phyloP scores from a whole-genome alignment of 495 filamentous ascomycete genomes.

The Coniosporium apollinis region DNA sequence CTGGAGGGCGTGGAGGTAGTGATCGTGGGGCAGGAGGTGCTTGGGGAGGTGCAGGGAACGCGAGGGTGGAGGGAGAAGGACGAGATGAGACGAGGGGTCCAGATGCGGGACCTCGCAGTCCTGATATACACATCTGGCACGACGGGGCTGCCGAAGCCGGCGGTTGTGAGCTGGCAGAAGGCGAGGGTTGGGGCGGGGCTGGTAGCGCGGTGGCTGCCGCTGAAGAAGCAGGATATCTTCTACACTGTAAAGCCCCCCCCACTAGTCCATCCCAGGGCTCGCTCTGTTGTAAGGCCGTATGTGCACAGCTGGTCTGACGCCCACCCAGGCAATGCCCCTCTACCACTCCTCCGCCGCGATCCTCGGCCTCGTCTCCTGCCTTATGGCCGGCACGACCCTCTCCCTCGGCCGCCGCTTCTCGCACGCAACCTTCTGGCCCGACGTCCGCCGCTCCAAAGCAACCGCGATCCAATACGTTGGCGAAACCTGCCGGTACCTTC shows the following conservation, averaged over 20 bases:
- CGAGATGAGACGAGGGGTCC: conserved; percentile 33
- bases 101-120: conserved; percentile 42
- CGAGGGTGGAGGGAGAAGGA: conserved; percentile 48
- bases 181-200: conserved; percentile 35
- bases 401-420: conserved; percentile 70
- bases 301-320: conserved; percentile 7
- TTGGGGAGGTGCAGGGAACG: conserved; percentile 35
- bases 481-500: conserved; percentile 82
- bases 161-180: conserved; percentile 70
- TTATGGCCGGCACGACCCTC: conserved; percentile 47
- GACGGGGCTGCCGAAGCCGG: conserved; percentile 82
- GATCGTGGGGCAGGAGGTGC: conserved; percentile 4
- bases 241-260: conserved; percentile 49
- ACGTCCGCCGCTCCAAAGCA: conserved; percentile 52
- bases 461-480: conserved; percentile 91
- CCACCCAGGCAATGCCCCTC: conserved; percentile 64
- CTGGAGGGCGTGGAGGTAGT: conserved; percentile 15
- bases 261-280: too few relatives aligned
- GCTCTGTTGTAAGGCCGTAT: too few relatives aligned
- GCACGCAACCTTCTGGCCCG: conserved; percentile 64
- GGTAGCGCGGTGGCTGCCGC: conserved; percentile 35
- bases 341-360: conserved; percentile 77
- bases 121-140: conserved; percentile 83
- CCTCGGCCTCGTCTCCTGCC: conserved; percentile 44
- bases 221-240: conserved; percentile 47